Percentiles rank a stretch among this genome's conserved stretches.
Evolutionary conservation across 495 filamentous ascomycete genomes (phyloP).

Genomic region (Entonaema liquescens): DNA sequence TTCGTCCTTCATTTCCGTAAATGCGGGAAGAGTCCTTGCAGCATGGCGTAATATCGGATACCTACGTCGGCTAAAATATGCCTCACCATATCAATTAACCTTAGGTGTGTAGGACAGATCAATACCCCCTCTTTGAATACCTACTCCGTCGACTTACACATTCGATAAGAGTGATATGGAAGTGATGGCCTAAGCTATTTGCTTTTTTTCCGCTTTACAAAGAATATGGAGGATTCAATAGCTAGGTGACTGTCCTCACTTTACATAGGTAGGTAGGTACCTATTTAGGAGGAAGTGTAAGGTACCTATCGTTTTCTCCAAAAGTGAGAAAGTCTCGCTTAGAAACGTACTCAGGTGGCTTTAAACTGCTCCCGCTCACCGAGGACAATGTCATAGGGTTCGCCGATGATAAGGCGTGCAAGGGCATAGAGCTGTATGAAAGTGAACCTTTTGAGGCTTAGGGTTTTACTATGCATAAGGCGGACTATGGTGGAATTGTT

Average conservation of each 20-base stretch:
- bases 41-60: background rate
- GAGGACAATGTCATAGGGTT: background rate
- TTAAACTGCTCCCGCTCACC: background rate
- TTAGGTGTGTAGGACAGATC: constrained; percentile 4
- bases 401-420: background rate
- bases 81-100: background rate
- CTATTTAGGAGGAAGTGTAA: no score
- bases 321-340: background rate
- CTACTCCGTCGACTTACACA: background rate
- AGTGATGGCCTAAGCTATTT: background rate
- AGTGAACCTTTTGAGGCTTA: background rate
- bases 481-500: background rate
- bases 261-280: no score
- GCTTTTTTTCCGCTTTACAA: background rate
- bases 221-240: background rate
- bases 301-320: no score
- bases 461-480: background rate
- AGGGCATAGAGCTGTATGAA: background rate
- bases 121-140: background rate
- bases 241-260: no score
- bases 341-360: background rate
- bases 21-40: background rate
- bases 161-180: background rate
- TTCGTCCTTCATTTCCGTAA: background rate
- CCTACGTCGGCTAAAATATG: background rate